Base-by-base conservation (phyloP, 2,329 filamentous ascomycete species). In the Scytalidium lignicola region DNA sequence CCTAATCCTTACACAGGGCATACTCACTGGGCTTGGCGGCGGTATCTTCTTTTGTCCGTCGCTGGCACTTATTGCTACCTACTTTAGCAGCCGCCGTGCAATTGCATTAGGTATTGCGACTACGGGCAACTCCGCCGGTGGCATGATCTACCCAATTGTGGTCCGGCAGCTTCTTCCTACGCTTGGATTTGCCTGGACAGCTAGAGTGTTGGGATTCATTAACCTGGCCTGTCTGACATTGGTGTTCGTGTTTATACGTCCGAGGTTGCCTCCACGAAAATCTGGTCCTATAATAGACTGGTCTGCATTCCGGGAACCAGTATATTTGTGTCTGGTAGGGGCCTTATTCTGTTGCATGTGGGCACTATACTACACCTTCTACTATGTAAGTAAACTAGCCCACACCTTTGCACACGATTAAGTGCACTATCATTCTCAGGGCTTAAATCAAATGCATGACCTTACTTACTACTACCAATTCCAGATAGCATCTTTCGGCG, bases 191-290 rank as follows among this genome's bases (percentile, higher is more conserved):
- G 59, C 52, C 1, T 74, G 71, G 71, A 65, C 72, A 0, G 62
- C 73, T 28, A 62, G 72, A 6, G 62, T 68, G 3, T 62, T 77
- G 37, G 73, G 67, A 1, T 73, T 78, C 50, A 61, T 76, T n/a
- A 62, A 69, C n/a, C 57, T 74, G 21, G 63, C 55, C 12, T 61
- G 50, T 21, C 62, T 67, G 21, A 52, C 64, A 3, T 61, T 63
- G 3, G 48, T 56, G 10, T 59, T 70, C 23, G 58, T 65, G 2
- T 66, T 72, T 22, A 58, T 71, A 50, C 67, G 64, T 32, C 63
- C 70, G 2, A 60, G 67, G 13, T 53, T 74, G 13, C 64, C 65
- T 17, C 67, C 64, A 0, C 62, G 70, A 6, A 68, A 62, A 40
- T 56, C 59, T 3, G 71, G 70, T 0, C 65, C 68, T 1, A 39